Evolutionary conservation across 2,329 filamentous ascomycete species (phyloP), one percentile per base, ranked within the genome.

Genomic region (Penicillium brevicompactum): DNA sequence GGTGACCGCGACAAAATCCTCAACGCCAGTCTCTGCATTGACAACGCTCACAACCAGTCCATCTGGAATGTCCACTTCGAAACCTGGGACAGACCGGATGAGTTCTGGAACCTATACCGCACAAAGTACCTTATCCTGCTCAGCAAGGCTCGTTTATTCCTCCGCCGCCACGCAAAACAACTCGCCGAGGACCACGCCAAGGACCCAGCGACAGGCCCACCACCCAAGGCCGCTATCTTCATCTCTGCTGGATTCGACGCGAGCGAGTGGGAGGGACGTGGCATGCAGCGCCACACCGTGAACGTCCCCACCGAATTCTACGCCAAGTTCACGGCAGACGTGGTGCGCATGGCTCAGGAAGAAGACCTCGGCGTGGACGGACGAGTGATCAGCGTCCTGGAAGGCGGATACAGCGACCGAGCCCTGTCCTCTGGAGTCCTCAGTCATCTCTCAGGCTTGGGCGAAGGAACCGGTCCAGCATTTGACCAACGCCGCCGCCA

Each of bases 241-340:
- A 78, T 99, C 47, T 97, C 93, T 44, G 92, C 94, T 2, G 95
- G 94, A 0, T 99, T 99, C 62, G 94, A 99, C 75, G 94, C 94
- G 3, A 97, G 92, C 69, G 92, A 99, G 70, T 95, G 90, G 87
- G 94, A 99, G 72, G 87, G 89, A 16, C 80, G 84, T 4, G 91
- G 91, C 3, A 99, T 99, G 94, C 94, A 99, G 74, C 84, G 94
- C 45, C 94, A 99, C 74, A 88, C 90, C 55, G 92, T 96, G 67
- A 96, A 96, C 68, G 94, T 99, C 2, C 93, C 94, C 0, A 99
- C 93, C 0, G 91, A 93, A 50, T 99, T 99, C 71, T 99, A 97
- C 70, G 94, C 94, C 46, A 86, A 89, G 1, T 89, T 99, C 61
- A 93, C 93, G 0, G 84, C 87, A 43, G 94, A 99, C 68, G 84